Evolutionary conservation across 208 protist species (phyloP).

Genomic region (Acanthamoeba sp.): DNA sequence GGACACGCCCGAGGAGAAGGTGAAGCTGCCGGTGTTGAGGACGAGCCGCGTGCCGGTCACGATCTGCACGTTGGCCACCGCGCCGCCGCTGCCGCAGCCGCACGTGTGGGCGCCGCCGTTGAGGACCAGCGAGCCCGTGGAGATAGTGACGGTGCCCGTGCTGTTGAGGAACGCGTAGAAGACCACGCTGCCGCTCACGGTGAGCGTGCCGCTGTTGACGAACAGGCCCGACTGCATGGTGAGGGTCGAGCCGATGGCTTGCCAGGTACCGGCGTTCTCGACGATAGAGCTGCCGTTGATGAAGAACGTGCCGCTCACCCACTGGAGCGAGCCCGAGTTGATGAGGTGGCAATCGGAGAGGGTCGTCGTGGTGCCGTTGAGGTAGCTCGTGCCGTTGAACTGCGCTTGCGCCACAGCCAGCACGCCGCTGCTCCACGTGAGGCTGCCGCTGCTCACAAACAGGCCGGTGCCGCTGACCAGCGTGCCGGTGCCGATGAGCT

Average conservation of each 20-base stretch:
- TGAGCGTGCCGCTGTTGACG: constrained; percentile 53
- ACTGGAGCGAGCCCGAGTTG: constrained; percentile 44
- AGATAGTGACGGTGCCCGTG: neutral
- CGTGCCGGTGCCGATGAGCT: neutral
- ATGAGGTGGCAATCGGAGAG: constrained; percentile 48
- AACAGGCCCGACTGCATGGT: constrained; percentile 50
- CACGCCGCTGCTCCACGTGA: constrained; percentile 33
- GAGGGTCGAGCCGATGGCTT: neutral
- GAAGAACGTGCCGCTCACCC: constrained; percentile 22
- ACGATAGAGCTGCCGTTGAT: constrained; percentile 40
- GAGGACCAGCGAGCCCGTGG: constrained; percentile 41
- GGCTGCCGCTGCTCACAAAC: constrained; percentile 18
- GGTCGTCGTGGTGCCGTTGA: constrained; percentile 18
- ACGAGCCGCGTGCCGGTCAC: neutral
- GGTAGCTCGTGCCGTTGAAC: neutral
- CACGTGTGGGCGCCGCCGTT: neutral
- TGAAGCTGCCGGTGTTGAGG: constrained; percentile 36
- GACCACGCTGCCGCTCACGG: neutral
- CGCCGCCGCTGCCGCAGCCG: constrained; percentile 22
- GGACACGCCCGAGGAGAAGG: neutral
- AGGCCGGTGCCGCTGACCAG: constrained; percentile 42
- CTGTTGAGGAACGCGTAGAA: neutral
- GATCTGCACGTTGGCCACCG: neutral
- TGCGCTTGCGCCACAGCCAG: constrained; percentile 12
- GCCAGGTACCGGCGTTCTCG: constrained; percentile 40